Conservation (phyloP, 306 rosid species). For the Vigna unguiculata region DNA sequence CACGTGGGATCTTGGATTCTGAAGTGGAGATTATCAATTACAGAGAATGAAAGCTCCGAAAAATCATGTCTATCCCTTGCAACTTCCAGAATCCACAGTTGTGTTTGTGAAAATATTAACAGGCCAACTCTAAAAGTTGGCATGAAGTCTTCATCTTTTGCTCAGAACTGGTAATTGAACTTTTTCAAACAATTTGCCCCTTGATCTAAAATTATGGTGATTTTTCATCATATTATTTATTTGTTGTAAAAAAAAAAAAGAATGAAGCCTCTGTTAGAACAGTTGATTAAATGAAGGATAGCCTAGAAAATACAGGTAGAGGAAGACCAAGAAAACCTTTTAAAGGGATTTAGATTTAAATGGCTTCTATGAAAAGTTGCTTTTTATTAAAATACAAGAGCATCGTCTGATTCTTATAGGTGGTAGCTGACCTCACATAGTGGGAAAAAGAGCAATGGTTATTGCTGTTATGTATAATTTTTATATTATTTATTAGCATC, state of each 20-base stretch:
- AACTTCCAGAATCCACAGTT: slow-evolving; percentile 52
- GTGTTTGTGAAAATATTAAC: slow-evolving; percentile 50
- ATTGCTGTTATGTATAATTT: not conserved
- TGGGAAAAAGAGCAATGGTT: not conserved
- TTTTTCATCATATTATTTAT: slow-evolving; percentile 16
- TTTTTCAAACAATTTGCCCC: slow-evolving; percentile 1
- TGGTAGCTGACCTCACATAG: not conserved
- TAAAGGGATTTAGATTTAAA: not conserved
- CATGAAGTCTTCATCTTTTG: slow-evolving; percentile 52
- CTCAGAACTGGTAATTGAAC: slow-evolving; percentile 55
- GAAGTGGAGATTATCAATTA: slow-evolving; percentile 51
- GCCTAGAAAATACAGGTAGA: not conserved
- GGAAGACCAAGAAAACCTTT: not conserved
- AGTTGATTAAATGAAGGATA: slow-evolving; percentile 25
- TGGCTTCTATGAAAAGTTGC: slow-evolving; percentile 5
- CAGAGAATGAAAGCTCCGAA: slow-evolving; percentile 51
- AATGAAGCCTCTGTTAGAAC: slow-evolving; percentile 2
- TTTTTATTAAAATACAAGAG: not conserved
- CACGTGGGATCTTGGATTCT: slow-evolving; percentile 50
- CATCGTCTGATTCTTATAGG: slow-evolving; percentile 1
- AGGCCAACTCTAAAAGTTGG: slow-evolving; percentile 46
- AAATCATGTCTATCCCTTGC: slow-evolving; percentile 47
- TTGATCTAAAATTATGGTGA: slow-evolving; percentile 3
- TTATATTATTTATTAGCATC: slow-evolving; percentile 11
- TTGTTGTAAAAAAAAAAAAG: not conserved